Evolutionary conservation across 2,329 filamentous ascomycete species (phyloP).

Genomic region (Talaromyces sp.): DNA sequence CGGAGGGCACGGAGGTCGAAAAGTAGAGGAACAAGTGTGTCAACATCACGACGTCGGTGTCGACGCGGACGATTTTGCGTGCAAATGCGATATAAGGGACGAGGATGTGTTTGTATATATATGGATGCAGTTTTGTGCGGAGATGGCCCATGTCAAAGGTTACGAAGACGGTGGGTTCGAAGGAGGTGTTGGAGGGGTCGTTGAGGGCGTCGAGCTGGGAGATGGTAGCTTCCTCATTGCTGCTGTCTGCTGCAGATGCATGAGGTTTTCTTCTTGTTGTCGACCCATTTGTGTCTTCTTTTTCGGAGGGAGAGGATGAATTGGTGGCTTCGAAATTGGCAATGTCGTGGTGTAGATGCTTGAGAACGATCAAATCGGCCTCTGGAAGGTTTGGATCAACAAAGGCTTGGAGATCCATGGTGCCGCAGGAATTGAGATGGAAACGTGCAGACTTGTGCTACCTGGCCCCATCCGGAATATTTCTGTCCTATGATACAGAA

Average conservation of each 20-base stretch:
- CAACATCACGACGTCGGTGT: conserved; percentile 73
- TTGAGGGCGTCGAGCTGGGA: conserved; percentile 50
- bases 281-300: neutral
- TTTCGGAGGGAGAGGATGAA: neutral
- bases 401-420: conserved; percentile 15
- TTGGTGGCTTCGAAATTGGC: neutral
- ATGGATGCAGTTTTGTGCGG: conserved; percentile 35
- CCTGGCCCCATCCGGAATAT: conserved; percentile 3
- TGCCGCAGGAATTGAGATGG: neutral
- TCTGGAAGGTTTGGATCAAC: conserved; percentile 13
- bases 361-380: conserved; percentile 15
- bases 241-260: neutral
- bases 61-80: conserved; percentile 56
- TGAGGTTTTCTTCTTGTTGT: neutral
- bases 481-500: neutral
- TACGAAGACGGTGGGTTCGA: conserved; percentile 56
- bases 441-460: conserved; percentile 1
- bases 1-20: conserved; percentile 66
- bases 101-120: conserved; percentile 47
- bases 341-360: conserved; percentile 16
- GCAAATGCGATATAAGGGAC: conserved; percentile 60
- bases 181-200: conserved; percentile 46
- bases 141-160: conserved; percentile 51
- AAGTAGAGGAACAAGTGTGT: conserved; percentile 73
- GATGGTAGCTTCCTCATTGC: conserved; percentile 33